phyloP scores from a whole-genome alignment of 75 land plant species.

The Picea glauca region DNA sequence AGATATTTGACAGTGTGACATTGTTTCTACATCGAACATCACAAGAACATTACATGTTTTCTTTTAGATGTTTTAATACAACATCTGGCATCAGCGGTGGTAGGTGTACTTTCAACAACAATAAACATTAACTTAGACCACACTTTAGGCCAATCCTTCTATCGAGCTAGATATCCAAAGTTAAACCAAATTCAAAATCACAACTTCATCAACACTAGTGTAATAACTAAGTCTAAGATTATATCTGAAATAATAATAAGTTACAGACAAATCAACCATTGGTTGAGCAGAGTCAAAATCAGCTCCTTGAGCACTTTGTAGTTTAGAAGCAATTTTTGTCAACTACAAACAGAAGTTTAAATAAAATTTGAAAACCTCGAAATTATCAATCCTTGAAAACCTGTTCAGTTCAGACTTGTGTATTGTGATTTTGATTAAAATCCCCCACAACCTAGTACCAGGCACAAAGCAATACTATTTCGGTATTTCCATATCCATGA shows the following conservation, averaged over 20 bases:
- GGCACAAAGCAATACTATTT: background rate
- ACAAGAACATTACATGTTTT: too few species aligned
- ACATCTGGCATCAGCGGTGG: too few species aligned
- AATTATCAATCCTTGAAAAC: background rate
- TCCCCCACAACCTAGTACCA: background rate
- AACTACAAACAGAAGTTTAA: background rate
- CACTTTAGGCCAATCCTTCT: too few species aligned
- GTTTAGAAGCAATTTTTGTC: background rate
- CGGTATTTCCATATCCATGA: background rate
- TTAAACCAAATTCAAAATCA: too few species aligned
- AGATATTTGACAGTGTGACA: too few species aligned
- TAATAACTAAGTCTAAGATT: too few species aligned
- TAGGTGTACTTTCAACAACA: too few species aligned
- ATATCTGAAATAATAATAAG: background rate
- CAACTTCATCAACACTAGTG: too few species aligned
- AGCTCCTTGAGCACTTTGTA: background rate
- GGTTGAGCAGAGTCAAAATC: background rate
- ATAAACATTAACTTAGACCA: too few species aligned
- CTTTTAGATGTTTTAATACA: too few species aligned
- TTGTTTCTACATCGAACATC: too few species aligned
- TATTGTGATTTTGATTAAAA: background rate
- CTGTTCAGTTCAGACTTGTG: background rate
- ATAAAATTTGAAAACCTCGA: background rate
- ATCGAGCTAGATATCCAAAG: too few species aligned
- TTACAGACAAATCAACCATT: background rate